These are phyloP conservation scores for Tolypocladium amazonense DNA, from an alignment of 2,329 filamentous ascomycete species.

Conservation along the genomic window DNA sequence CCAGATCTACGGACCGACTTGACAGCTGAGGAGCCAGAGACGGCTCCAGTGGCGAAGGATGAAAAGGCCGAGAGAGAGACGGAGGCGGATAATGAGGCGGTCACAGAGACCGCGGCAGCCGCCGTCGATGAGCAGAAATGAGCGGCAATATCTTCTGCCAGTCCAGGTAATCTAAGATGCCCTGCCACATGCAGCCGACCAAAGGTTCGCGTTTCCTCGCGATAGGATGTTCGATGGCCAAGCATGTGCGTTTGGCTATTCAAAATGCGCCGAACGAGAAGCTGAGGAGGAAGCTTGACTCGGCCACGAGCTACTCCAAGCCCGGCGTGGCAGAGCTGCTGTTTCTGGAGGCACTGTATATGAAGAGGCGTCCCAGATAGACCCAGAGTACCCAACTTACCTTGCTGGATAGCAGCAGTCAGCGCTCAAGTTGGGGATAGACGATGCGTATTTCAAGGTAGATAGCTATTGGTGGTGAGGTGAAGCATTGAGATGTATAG, in stretches of 20 bases:
- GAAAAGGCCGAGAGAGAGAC: not conserved
- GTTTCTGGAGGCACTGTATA: not conserved
- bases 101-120: not conserved
- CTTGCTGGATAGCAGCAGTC: not conserved
- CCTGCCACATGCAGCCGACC: not conserved
- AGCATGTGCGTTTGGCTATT: not conserved
- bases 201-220: not conserved
- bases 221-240: not conserved
- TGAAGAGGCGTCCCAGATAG: not conserved
- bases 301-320: not conserved
- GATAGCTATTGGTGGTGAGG: not conserved
- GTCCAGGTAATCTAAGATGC: not conserved
- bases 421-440: not conserved
- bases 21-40: conserved; percentile 33
- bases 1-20: conserved; percentile 49
- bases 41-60: conserved; percentile 2
- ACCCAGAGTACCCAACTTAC: not conserved
- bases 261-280: not conserved
- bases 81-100: not conserved
- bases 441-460: not conserved
- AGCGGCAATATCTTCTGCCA: not conserved
- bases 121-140: not conserved
- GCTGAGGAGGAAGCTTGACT: not conserved
- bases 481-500: not conserved
- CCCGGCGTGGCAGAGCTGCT: not conserved